Percentiles rank a stretch among this genome's conserved stretches.
phyloP scores from a whole-genome alignment of 176 grass and related monocot species.

The Chrysopogon serrulatus region DNA sequence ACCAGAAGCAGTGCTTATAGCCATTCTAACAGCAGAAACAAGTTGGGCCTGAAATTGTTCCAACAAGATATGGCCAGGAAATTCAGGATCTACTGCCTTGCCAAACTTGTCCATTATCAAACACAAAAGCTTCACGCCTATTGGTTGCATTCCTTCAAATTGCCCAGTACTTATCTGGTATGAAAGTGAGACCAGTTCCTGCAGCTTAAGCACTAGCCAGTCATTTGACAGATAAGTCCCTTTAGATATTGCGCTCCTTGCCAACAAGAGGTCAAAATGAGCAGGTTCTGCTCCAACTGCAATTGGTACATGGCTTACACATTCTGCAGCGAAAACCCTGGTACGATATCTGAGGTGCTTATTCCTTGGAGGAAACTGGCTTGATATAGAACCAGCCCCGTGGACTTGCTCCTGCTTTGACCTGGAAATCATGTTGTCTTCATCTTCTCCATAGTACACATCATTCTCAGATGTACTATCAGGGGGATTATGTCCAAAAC shows the following conservation, averaged over 20 bases:
- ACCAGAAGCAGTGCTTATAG: conserved; percentile 70
- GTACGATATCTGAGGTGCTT: conserved; percentile 96
- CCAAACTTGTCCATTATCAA: conserved; percentile 99
- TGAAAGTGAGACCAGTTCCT: conserved; percentile 89
- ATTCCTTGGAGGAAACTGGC: conserved; percentile 65
- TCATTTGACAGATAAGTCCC: conserved; percentile 43
- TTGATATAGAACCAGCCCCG: conserved; percentile 31
- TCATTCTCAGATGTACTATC: conserved; percentile 57
- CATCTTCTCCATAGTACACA: conserved; percentile 74
- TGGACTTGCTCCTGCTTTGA: conserved; percentile 52
- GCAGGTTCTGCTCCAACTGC: conserved; percentile 89
- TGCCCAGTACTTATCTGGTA: conserved; percentile 98
- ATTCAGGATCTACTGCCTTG: conserved; percentile 73
- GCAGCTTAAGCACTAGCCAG: conserved; percentile 94
- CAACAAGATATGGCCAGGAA: conserved; percentile 96
- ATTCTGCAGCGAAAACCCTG: conserved; percentile 97
- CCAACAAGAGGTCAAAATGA: conserved; percentile 90
- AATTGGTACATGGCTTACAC: conserved; percentile 81
- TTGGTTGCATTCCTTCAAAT: conserved; percentile 97
- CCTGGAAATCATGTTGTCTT: conserved; percentile 83
- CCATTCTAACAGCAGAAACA: conserved; percentile 91
- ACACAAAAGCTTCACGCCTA: conserved; percentile 77
- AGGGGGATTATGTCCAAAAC: conserved; percentile 48
- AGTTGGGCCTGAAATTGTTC: conserved; percentile 99
- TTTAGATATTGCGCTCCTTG: conserved; percentile 47